Evolutionary conservation across 129 eudicot genomes (phyloP), one percentile per base, ranked within the genome.

Genomic region (Ambrosia artemisiifolia): DNA sequence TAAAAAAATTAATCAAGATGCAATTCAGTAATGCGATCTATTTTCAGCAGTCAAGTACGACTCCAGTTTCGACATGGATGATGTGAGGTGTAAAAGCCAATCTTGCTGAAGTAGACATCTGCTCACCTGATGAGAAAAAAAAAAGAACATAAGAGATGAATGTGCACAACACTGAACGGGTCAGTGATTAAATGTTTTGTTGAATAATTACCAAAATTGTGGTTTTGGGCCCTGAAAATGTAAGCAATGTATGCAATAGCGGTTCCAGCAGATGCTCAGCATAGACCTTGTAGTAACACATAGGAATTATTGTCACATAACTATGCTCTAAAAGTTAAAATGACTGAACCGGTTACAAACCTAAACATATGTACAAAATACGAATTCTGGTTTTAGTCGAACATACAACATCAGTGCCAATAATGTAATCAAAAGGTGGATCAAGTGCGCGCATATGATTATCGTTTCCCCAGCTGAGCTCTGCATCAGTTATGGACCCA

Each of bases 341-440:
- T n/a, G n/a, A n/a, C n/a, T n/a, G n/a, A n/a, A 42, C 1, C 35
- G 34, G 55, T 5, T 35, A 17, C 44, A 65, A 33, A 44, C 61
- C 2, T 35, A 17, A 54, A 65, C 42, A 54, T 68, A 30, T 35
- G 19, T 17, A 40, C 40, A 14, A 7, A 53, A 65, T 60, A 60
- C 16, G 0, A 32, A 32, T 20, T 51, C 38, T 47, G 60, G 55
- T 62, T 56, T 40, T 30, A 30, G 70, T 70, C 40, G 24, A 65
- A 85, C 98, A 79, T 78, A 89, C 98, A 73, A 93, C 98, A 68
- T 93, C 98, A 66, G 98, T 93, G 84, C 98, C 98, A 70, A 93
- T 84, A 42, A 93, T 86, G 75, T 80, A 90, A 80, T 93, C 98
- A 78, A 85, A 93, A 0, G 98, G 96, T 51, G 95, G 96, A 67